Base-by-base conservation (phyloP, 2,329 filamentous ascomycete species). In the Talaromyces islandicus region DNA sequence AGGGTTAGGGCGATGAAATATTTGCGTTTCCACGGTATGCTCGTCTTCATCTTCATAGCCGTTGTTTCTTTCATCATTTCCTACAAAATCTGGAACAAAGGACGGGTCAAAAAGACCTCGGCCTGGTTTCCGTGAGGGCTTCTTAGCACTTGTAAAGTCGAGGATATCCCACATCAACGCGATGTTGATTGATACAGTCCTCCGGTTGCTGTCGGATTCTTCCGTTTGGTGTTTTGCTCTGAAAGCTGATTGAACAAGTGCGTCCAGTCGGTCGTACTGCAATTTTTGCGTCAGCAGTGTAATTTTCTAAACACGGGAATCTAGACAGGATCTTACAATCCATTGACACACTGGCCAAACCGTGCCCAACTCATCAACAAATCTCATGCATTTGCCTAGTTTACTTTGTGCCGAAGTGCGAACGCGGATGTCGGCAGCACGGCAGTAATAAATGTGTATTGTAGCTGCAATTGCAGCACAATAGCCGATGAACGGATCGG, bases 401-500 rank as follows among this genome's bases (percentile, higher is more conserved):
- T 66, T 70, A 1, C 59, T 64, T 19, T 68, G 64, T 1, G 69
- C 68, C 5, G 67, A 66, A 41, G 66, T 65, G 30, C 67, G 63
- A 46, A 69, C 56, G 14, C 61, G 61, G 27, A 56, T 54, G 35
- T 64, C 63, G 11, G 55, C 59, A 38, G 64, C 59, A 30, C 64
- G 63, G 48, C 64, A 65, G 54, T 65, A 65, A 51, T 65, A 62
- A 21, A 60, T 68, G 43, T 80, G 79, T 6, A 80, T 77, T 0
- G 79, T 81, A 0, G 78, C 78, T 1, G 79, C 77, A 35, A 81
- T 78, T 4, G 78, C 78, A 1, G 77, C 77, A 2, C 73, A 73
- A 51, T 81, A 77, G 0, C 76, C 78, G 38, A 81, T 77, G 64
- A 80, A 81, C 0, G 79, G 79, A 63, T 81, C 79, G 2, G 73